A percentile compares a stretch with the other conserved stretches of the same genome.
Conservation (phyloP, 257 asterid species). For the Perilla frutescens region DNA sequence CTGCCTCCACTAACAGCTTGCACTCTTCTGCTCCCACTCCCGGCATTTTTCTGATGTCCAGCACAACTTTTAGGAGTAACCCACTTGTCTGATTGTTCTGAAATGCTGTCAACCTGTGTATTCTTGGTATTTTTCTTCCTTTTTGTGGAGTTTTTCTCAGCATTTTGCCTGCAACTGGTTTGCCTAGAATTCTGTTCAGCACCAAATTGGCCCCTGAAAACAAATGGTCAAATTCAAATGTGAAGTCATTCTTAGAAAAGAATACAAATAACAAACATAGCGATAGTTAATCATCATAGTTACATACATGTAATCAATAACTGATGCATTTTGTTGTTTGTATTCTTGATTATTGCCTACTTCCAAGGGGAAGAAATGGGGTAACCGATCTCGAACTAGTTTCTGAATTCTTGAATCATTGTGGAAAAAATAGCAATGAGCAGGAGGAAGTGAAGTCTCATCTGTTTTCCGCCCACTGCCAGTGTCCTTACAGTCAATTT, state of each 20-base stretch:
- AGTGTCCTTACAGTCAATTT: slow-evolving; percentile 36
- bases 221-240: slow-evolving; percentile 20
- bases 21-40: slow-evolving; percentile 84
- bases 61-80: slow-evolving; percentile 64
- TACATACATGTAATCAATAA: slow-evolving; percentile 87
- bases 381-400: slow-evolving; percentile 77
- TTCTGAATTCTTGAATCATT: slow-evolving; percentile 76
- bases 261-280: neutral
- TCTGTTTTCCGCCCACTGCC: slow-evolving; percentile 37
- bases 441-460: slow-evolving; percentile 54
- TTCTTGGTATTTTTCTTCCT: slow-evolving; percentile 51
- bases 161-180: slow-evolving; percentile 35
- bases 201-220: slow-evolving; percentile 77
- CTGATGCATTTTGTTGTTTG: slow-evolving; percentile 50
- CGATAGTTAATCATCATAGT: slow-evolving; percentile 13
- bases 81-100: slow-evolving; percentile 67
- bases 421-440: slow-evolving; percentile 75
- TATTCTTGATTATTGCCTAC: slow-evolving; percentile 52
- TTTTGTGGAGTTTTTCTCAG: slow-evolving; percentile 50
- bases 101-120: slow-evolving; percentile 40
- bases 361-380: slow-evolving; percentile 80
- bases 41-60: slow-evolving; percentile 62
- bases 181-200: slow-evolving; percentile 49
- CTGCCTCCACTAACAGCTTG: slow-evolving; percentile 67
- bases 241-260: neutral